Base-by-base conservation (phyloP, 139 green algal species). In the Choricystis sp. region DNA sequence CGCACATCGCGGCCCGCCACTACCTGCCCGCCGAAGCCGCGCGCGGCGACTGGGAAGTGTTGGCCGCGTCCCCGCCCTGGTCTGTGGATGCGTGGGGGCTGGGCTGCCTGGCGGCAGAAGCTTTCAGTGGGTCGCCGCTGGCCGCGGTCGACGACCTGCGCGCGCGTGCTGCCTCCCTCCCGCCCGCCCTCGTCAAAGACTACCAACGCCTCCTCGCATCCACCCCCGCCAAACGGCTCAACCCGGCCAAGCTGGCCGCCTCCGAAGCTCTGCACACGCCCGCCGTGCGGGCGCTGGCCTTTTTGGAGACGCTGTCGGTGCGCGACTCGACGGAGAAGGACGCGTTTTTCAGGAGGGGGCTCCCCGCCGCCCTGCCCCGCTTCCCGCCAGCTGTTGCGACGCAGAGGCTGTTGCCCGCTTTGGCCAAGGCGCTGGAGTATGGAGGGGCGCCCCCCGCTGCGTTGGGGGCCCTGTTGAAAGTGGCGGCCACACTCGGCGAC, bases 31-130 rank as follows among this genome's bases (percentile, higher is more conserved):
- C 78, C 4, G 91, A 98, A 77, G 65, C 97, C 26, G 79, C 73
- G 21, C 86, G 85, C 64, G 63, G 31, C 3, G 89, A 96, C 24
- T 98, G 89, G 89, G 65, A 79, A 56, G 60, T 68, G 0, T 68
- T 99, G 1, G 40, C 66, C 29, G 59, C 84, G 24, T 67, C 66
- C 0, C 94, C 94, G 0, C 74, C 88, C n/a, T 96, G 85, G 80
- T 88, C 86, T 19, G 87, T 98, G 48, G 94, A 99, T 69, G 78
- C 86, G 20, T 99, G 94, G 93, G 93, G 93, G 0, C 81, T 99
- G 57, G 93, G 93, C 58, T 98, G 91, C 74, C 77, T 97, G 56
- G 95, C 96, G 49, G 87, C 94, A 71, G 82, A 90, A 68, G 72
- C 79, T 19, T 92, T 81, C 76, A 75, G 69, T 26, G 72, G 70